Evolutionary conservation across 345 rosid genomes (phyloP), one percentile per base, ranked within the genome.

Genomic region (Citrus unshiu): DNA sequence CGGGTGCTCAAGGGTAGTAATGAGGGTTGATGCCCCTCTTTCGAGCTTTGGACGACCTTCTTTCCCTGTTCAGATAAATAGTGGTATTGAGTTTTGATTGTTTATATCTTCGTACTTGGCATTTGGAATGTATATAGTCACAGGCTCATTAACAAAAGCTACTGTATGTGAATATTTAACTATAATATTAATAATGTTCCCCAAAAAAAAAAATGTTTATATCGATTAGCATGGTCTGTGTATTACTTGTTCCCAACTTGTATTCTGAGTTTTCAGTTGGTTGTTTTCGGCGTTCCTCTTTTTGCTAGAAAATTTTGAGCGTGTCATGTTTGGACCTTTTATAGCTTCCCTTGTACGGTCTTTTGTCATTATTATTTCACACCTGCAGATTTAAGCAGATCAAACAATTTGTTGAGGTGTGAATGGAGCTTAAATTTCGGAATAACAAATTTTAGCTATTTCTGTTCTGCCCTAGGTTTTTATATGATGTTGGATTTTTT

Each of bases 1-100:
- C n/a, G n/a, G n/a, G n/a, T n/a, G 89, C 81, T 90, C 95, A 4
- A 97, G 99, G 69, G 40, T 95, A n/a, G 97, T 92, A 24, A 51
- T 91, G 75, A 85, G 93, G 83, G 92, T 83, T 57, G 98, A 95
- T 79, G 85, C 92, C 7, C 92, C 95, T 3, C 91, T 92, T 79
- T 84, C 89, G 1, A 78, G 79, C 75, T 86, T 89, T 34, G 91
- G 93, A 49, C 85, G 84, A 61, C 93, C 99, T 51, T 91, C 96
- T 18, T 87, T 88, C 77, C 90, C 96, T 30, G 83, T 95, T 70
- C 98, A 91, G 87, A 84, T 92, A 80, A 93, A 93, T 80, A 89
- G 90, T 22, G 87, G 93, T 30, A 83, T 95, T n/a, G 97, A 95
- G 82, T 91, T 93, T 85, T 95, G 89, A 93, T 54, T 72, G 77